Conservation (phyloP, 352 stramenopile species). For the Thalassiosira ordinaria region DNA sequence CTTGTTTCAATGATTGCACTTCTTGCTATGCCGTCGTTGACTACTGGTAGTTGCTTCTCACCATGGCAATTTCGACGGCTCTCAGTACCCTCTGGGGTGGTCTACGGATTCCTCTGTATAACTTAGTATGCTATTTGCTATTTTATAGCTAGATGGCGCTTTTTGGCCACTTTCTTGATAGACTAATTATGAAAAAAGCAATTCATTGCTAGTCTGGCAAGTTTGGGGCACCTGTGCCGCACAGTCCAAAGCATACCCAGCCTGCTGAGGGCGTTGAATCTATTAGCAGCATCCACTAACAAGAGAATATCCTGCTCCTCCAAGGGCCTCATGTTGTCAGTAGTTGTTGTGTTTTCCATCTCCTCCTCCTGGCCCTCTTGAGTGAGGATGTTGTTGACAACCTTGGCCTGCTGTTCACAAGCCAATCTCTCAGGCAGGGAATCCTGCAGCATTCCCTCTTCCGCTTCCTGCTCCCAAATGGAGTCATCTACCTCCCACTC, state of each 20-base stretch:
- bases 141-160: too few species aligned
- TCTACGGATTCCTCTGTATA: too few species aligned
- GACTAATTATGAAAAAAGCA: too few species aligned
- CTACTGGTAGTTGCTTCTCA: too few species aligned
- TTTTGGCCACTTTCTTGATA: too few species aligned
- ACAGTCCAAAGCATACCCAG: constrained; percentile 46
- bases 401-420: neutral
- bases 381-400: neutral
- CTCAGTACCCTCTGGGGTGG: too few species aligned
- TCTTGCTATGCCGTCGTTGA: too few species aligned
- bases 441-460: neutral
- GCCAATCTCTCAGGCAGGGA: neutral
- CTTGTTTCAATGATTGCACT: too few species aligned
- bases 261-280: constrained; percentile 44
- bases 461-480: neutral
- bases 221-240: neutral
- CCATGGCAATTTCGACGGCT: too few species aligned
- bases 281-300: constrained; percentile 44
- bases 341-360: neutral
- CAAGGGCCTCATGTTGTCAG: neutral
- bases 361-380: neutral
- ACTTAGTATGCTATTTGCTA: too few species aligned
- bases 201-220: neutral
- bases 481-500: neutral
- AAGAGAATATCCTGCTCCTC: neutral